Base-by-base conservation (phyloP, 148 eudicot species). In the Amaranthus cruentus region DNA sequence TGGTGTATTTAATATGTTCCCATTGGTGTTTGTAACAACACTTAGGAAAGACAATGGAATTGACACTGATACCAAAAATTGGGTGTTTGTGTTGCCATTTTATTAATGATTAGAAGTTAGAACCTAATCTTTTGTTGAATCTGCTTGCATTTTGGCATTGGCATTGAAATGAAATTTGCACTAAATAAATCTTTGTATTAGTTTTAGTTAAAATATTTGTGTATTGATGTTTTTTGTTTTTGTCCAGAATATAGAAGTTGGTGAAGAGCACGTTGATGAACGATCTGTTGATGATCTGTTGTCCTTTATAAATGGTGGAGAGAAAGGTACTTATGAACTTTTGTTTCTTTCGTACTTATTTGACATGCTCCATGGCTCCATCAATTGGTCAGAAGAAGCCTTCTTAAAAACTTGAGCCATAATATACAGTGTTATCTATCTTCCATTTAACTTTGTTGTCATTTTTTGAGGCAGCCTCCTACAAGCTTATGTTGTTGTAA, bases 201-300 rank as follows among this genome's bases (percentile, higher is more conserved):
- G 38, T 28, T 28, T 28, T 28, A 28, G 38, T 28, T 28, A 28
- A 28, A 2, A 28, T 28, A 28, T 28, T 28, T 28, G 38, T 28
- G 0, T 28, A 28, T 28, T 28, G 38, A 61, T 77, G 74, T 66
- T 66, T 44, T 55, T 74, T 52, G 18, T 49, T 79, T 74, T 71
- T 85, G 68, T 80, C 38, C 83, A 93, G 98, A 85, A 81, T 70
- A 80, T 80, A 61, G 91, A 86, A 75, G 80, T 70, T 57, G 98
- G 83, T 80, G 92, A 85, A 78, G 81, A 85, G 79, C 90, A 63
- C 72, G 84, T 61, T 63, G 98, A 93, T 82, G 87, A 89, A 57
- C 96, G 98, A 46, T 90, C 96, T 3, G 85, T 93, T 73, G 98
- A 93, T 78, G 98, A 93, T 75, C 79, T 93, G 13, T 76, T 93